Base-by-base conservation (phyloP, 306 rosid species). In the Morella rubra region DNA sequence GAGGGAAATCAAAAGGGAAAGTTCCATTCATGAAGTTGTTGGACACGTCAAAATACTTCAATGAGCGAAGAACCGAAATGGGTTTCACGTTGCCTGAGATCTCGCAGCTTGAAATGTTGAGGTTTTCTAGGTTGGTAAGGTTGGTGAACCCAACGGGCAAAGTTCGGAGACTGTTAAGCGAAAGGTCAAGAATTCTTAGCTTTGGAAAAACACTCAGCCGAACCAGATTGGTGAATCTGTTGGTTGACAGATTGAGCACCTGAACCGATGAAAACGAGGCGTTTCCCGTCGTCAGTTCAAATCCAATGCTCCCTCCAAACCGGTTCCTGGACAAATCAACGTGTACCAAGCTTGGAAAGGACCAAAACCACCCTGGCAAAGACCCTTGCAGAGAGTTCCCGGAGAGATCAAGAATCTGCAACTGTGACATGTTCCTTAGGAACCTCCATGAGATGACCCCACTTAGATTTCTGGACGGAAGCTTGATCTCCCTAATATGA, bases 1-100 rank as follows among this genome's bases (percentile, higher is more conserved):
- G 88, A 78, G 98, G 99, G 61, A 95, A 92, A 54, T 95, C 99
- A 0, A 74, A 49, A 53, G 99, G 98, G 86, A 95, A 95, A 65
- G 46, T 84, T n/a, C 98, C 98, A 5, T 78, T 84, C 67, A 95
- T 73, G 4, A 81, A 52, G 84, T 95, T 95, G 42, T 81, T 81
- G 4, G 99, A 95, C 19, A 92, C 40, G 77, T 95, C 97, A 22
- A 95, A 78, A 83, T 79, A 76, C 44, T 85, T 73, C 24, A 95
- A 85, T 51, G 86, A 73, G 6, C 14, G 75, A 50, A 92, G 85
- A 75, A 56, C 61, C 20, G 97, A 88, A 66, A 92, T 47, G 74
- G 93, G 88, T 73, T 89, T 92, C 3, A 84, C 64, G 61, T 55
- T 85, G 56, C 88, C 93, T 44, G 81, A 79, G 72, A 95, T 87